Conservation (phyloP, 306 rosid species). For the Pyrus pyrifolia region DNA sequence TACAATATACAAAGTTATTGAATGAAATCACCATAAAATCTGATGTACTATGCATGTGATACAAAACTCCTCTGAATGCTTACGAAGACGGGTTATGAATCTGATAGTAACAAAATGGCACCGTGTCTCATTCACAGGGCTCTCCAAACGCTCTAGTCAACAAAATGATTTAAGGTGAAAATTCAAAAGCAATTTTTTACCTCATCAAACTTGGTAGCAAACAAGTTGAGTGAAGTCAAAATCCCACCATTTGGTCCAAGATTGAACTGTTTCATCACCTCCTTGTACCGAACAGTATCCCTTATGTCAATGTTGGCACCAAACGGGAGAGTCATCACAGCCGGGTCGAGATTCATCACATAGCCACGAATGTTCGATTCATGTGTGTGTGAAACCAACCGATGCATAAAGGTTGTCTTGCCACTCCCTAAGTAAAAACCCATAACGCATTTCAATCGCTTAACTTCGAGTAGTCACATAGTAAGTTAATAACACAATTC, state of each 20-base stretch:
- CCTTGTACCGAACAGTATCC: slow-evolving; percentile 91
- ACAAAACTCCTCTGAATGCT: not conserved
- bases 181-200: slow-evolving; percentile 27
- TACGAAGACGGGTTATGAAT: not conserved
- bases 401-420: slow-evolving; percentile 75
- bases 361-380: slow-evolving; percentile 55
- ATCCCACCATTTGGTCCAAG: slow-evolving; percentile 99
- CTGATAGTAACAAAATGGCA: not conserved
- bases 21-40: not conserved
- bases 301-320: slow-evolving; percentile 83
- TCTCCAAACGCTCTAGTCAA: not conserved
- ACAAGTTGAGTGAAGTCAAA: slow-evolving; percentile 87
- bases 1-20: not conserved
- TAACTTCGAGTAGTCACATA: not conserved
- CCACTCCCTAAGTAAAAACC: slow-evolving; percentile 65
- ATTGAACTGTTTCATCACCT: slow-evolving; percentile 95
- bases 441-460: slow-evolving; percentile 5
- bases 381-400: slow-evolving; percentile 70
- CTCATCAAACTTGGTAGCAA: slow-evolving; percentile 96
- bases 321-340: slow-evolving; percentile 78
- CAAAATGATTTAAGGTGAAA: not conserved
- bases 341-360: slow-evolving; percentile 89
- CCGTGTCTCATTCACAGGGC: not conserved
- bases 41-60: not conserved
- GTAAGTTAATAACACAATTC: not conserved